Evolutionary conservation across 2,329 filamentous ascomycete genomes (phyloP).

Genomic region (Paraphaeosphaeria sporulosa): DNA sequence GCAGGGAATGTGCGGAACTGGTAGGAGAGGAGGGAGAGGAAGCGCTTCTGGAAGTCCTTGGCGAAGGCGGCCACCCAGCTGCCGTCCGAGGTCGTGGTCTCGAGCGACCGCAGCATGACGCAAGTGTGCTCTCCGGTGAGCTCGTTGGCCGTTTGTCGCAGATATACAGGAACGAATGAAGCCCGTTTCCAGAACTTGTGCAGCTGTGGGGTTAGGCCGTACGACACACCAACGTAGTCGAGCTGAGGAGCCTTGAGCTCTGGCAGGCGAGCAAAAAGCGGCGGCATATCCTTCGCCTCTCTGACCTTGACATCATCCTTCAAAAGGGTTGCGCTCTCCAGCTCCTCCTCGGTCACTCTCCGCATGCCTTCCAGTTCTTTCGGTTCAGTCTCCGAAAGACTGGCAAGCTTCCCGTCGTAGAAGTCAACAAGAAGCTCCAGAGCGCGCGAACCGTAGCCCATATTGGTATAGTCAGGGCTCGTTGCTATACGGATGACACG

Average conservation of each 20-base stretch:
- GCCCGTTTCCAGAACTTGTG: constrained; percentile 98
- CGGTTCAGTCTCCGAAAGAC: constrained; percentile 75
- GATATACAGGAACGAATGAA: constrained; percentile 86
- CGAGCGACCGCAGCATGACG: constrained; percentile 89
- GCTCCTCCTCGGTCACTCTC: constrained; percentile 81
- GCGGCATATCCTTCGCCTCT: constrained; percentile 90
- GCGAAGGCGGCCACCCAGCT: constrained; percentile 92
- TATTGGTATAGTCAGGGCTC: constrained; percentile 88
- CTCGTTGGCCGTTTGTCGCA: constrained; percentile 94
- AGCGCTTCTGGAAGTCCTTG: constrained; percentile 93
- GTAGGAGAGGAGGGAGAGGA: constrained; percentile 87
- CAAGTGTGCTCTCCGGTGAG: constrained; percentile 97
- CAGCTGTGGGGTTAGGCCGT: constrained; percentile 83
- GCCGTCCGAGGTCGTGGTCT: constrained; percentile 63
- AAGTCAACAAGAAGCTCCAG: constrained; percentile 88
- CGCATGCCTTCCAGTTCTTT: constrained; percentile 68
- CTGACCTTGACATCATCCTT: constrained; percentile 89
- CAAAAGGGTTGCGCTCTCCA: constrained; percentile 77
- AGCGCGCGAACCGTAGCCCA: constrained; percentile 93
- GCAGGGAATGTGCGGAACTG: constrained; percentile 87
- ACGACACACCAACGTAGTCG: constrained; percentile 95
- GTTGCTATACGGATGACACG: constrained; percentile 94
- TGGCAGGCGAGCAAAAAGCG: constrained; percentile 85
- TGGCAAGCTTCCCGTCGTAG: constrained; percentile 92
- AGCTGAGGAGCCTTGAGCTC: constrained; percentile 81